Base-by-base conservation (phyloP, 805 yeast genomes). In the Cyberlindnera meyerae region DNA sequence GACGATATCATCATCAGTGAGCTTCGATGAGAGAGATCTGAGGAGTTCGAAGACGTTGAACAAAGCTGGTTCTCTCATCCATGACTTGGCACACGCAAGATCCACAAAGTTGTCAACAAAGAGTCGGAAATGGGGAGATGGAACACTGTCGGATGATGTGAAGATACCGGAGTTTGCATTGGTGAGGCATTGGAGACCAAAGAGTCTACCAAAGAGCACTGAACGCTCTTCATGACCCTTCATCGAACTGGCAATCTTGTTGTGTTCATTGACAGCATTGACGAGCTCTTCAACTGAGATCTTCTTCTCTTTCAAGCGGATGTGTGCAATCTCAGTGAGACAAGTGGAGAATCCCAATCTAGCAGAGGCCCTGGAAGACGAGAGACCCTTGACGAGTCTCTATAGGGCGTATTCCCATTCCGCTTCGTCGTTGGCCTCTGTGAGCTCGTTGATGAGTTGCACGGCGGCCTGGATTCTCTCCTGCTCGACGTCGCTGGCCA, bases 291-390 rank as follows among this genome's bases (percentile, higher is more conserved):
- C 47, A 30, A 70, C 41, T 36, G 73, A 51, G 46, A 77, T 52
- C 4, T 48, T 34, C 7, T 43, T 49, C 31, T 37, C 70, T 31
- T 54, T 43, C 15, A 58, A 35, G 24, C 65, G 48, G 55, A 63
- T 24, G 62, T 61, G 57, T 48, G 68, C 34, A 1, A 82, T 61
- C 57, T 90, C 97, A 0, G 89, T 76, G 29, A 90, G 62, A 30
- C 96, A 90, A 71, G 86, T 75, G 3, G 96, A 84, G 53, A 82
- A 90, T 5, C 97, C 97, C 20, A 85, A 61, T 39, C 97, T 68
- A 1, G 96, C 93, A 32, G 87, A 71, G 17, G 83, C 94, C 51
- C 93, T 74, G 12, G 88, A 73, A 6, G 96, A 82, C 5, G 87
- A 68, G 22, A 90, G 63, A 34, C 97, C 97, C 44, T 78, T 80